phyloP scores from a whole-genome alignment of 306 rosid species.

The Mucuna pruriens region DNA sequence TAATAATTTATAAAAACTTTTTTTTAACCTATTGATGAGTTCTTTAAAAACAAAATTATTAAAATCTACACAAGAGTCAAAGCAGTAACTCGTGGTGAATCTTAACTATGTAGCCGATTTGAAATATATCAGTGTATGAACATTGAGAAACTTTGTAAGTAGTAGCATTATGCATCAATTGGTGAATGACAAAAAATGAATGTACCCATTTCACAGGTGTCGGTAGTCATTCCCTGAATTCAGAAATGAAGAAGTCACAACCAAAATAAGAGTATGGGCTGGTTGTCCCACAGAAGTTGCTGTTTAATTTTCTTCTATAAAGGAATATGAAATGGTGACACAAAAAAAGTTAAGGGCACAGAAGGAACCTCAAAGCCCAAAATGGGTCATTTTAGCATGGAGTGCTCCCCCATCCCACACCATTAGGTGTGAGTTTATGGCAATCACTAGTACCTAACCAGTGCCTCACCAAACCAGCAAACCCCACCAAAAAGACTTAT shows the following conservation, averaged over 20 bases:
- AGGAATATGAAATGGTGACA: conserved; percentile 36
- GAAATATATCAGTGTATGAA: conserved; percentile 6
- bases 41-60: no score
- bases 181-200: background rate
- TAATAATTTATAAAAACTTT: no score
- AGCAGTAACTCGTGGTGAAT: no score
- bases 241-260: conserved; percentile 23
- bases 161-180: conserved; percentile 15
- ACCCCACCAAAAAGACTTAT: conserved; percentile 49
- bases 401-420: conserved; percentile 64
- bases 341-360: conserved; percentile 37
- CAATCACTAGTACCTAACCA: conserved; percentile 51
- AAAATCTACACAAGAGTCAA: no score
- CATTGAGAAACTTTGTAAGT: conserved; percentile 12
- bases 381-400: conserved; percentile 71
- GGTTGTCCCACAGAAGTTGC: conserved; percentile 35
- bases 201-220: conserved; percentile 34
- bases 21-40: no score
- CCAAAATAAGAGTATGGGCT: conserved; percentile 50
- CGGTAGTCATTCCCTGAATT: conserved; percentile 17
- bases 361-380: conserved; percentile 56
- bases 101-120: no score
- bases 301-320: conserved; percentile 15
- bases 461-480: conserved; percentile 48
- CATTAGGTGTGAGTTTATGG: conserved; percentile 49